Evolutionary conservation across 257 asterid species (phyloP), one percentile per base, ranked within the genome.

Genomic region (Ballota nigra): DNA sequence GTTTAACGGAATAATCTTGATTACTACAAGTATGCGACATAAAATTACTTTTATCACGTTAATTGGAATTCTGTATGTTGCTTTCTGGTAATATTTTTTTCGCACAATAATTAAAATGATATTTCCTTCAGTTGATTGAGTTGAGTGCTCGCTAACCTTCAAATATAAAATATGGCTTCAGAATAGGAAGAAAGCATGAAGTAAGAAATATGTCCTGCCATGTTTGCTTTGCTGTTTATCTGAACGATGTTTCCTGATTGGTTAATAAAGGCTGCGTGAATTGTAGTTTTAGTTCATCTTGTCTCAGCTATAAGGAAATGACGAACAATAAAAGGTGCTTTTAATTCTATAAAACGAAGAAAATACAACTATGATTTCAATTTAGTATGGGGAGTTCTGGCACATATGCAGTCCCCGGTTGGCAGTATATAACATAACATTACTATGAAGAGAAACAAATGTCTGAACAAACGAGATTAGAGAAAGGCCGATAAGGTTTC

Each of bases 191-290:
- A 66, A 55, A 70, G 47, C 64, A 45, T 6, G 40, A 20, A 12
- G 10, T 8, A 49, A 31, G 63, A 23, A 24, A 7, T 45, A 11
- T 51, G 33, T 40, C 38, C 29, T 26, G 66, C 59, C n/a, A 49
- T 9, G 9, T 43, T 23, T n/a, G 34, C 22, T 51, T 62, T 52
- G 72, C 73, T 65, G 68, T 52, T 65, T 52, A 52, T 34, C 52
- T 23, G 58, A 66, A 28, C 1, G 11, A 16, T 31, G 66, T 29
- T 51, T 31, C 38, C 13, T 53, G 36, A 49, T 61, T 31, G 61
- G 56, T 43, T 22, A 68, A 76, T 80, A 76, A 79, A 53, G 72
- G 29, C 3, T 59, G 47, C 49, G 53, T 70, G 26, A 43, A 9
- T 41, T 49, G 13, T 52, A 38, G 49, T 2, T 53, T 51, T n/a